Conservation (phyloP, 2,329 filamentous ascomycete genomes). For the Colletotrichum orchidophilum region DNA sequence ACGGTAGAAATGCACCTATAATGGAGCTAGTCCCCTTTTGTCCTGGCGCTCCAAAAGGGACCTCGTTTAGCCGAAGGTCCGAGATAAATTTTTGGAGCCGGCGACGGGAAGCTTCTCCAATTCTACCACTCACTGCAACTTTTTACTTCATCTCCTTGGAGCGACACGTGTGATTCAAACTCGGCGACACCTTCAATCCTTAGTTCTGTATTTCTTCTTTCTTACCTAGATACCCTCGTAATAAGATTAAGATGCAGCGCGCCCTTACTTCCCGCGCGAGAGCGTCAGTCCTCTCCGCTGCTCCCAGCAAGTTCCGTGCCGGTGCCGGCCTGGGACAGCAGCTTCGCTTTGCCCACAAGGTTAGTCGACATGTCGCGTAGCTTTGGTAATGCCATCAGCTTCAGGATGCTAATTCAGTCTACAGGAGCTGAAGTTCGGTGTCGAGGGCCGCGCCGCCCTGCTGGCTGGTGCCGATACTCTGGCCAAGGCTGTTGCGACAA, state of each 20-base stretch:
- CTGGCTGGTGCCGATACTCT: conserved; percentile 96
- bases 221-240: conserved; percentile 42
- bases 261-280: conserved; percentile 84
- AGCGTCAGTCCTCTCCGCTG: conserved; percentile 81
- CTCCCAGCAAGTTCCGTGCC: conserved; percentile 71
- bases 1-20: conserved; percentile 44
- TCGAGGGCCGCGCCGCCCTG: conserved; percentile 89
- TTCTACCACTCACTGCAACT: conserved; percentile 31
- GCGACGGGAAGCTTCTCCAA: conserved; percentile 29
- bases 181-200: conserved; percentile 41
- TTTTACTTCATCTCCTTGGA: conserved; percentile 40
- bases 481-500: conserved; percentile 94
- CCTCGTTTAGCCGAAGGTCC: conserved; percentile 52
- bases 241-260: conserved; percentile 82
- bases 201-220: conserved; percentile 42
- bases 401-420: conserved; percentile 41
- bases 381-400: conserved; percentile 33
- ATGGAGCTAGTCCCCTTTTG: conserved; percentile 40
- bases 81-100: conserved; percentile 52
- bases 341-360: conserved; percentile 97
- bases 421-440: conserved; percentile 97
- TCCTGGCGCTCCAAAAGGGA: conserved; percentile 44
- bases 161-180: conserved; percentile 40
- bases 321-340: conserved; percentile 79
- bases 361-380: conserved; percentile 50